Base-by-base conservation (phyloP, 2,329 filamentous ascomycete species). In the Metarhizium brunneum region DNA sequence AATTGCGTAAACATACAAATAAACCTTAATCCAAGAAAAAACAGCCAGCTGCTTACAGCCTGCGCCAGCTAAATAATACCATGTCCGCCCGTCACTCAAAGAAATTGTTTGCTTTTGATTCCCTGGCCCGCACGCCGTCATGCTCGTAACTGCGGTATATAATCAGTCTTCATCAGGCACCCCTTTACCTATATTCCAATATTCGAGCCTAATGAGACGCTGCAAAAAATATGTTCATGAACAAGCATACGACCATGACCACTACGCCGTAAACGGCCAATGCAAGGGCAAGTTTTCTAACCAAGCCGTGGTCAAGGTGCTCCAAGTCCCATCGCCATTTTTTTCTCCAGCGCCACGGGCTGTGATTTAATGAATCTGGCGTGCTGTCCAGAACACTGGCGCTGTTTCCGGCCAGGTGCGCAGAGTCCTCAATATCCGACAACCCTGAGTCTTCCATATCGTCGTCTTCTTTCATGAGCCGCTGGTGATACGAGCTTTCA, bases 171-270 rank as follows among this genome's bases (percentile, higher is more conserved):
- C 48, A 29, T 57, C 13, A 20, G 13, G 13, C 25, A 25, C 13
- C 14, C 32, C 11, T 7, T 8, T 10, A 20, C 25, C 13, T 14
- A 43, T 42, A 50, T 36, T 43, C 25, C 30, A 54, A 18, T 36
- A 36, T 43, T 58, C 57, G 62, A 62, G 36, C 62, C 54, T 71
- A 89, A 72, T 87, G 83, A 56, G 79, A 78, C 55, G 78, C 81
- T 52, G 83, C 78, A 63, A 94, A 91, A 64, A 96, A 88, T 14
- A 88, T 84, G 68, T 97, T 97, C 66, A 91, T 90, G 47, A 83
- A 75, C 63, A 99, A 73, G 68, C 92, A 97, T 50, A 92, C 85
- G 32, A 89, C 74, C 94, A 99, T 97, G 54, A 99, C 91, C 51
- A 88, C 73, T 8, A 90, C 62, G 20, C 94, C 94, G 66, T 99